A percentile compares a stretch with the other conserved stretches of the same genome.
These are phyloP conservation scores for Colletotrichum kahawae DNA, from an alignment of 2,329 filamentous ascomycete genomes.

Conservation along the genomic window DNA sequence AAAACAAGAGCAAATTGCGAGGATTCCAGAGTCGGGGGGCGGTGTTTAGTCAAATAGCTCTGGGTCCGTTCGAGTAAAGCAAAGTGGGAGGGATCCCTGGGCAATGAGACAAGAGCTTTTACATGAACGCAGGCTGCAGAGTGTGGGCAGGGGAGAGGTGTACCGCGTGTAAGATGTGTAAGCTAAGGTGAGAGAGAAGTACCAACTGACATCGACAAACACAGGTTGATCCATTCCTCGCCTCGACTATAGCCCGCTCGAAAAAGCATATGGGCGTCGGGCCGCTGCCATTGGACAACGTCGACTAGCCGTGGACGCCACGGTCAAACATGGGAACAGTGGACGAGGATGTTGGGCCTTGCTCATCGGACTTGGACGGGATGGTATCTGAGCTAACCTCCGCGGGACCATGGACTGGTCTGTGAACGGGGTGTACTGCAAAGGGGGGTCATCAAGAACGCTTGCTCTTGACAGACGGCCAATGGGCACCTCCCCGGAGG, in stretches of 20 bases:
- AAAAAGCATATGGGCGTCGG: conserved; percentile 5
- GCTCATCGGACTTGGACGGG: neutral
- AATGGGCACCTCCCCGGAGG: conserved; percentile 17
- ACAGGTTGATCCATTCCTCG: conserved; percentile 17
- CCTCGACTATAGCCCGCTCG: conserved; percentile 10
- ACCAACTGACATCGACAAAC: neutral
- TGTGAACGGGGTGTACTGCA: neutral
- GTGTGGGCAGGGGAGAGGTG: neutral
- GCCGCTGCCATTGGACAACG: conserved; percentile 3
- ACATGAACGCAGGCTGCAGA: neutral
- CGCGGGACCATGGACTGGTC: neutral
- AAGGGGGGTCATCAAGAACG: conserved; percentile 1
- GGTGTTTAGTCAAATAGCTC: conserved; percentile 22
- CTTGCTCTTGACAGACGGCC: conserved; percentile 1
- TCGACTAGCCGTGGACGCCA: conserved; percentile 7
- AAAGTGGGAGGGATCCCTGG: conserved; percentile 4
- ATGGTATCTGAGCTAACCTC: conserved; percentile 9
- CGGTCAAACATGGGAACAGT: conserved; percentile 18
- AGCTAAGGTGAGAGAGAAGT: neutral
- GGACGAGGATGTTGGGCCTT: conserved; percentile 3
- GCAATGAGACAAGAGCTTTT: conserved; percentile 11
- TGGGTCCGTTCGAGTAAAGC: neutral
- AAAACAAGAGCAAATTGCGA: conserved; percentile 21
- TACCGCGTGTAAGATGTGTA: neutral
- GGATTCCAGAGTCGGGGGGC: conserved; percentile 20